Evolutionary conservation across 129 eudicot genomes (phyloP), one percentile per base, ranked within the genome.

Genomic region (Calendula officinalis): DNA sequence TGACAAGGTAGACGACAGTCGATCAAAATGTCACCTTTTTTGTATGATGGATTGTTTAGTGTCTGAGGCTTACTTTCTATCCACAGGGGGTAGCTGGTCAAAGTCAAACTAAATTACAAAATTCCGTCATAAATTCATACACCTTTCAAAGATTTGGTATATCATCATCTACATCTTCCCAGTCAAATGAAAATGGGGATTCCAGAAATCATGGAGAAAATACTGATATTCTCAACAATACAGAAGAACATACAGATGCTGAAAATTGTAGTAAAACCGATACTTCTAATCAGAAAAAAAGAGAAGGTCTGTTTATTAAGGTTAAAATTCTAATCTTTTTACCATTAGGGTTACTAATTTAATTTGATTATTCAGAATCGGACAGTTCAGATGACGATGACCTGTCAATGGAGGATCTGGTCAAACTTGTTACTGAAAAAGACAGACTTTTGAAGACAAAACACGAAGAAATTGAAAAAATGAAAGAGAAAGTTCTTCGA

Each of bases 401-500:
- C 11, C 56, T 89, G 12, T 75, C 90, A 33, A 64, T 64, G 77
- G 95, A 85, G 45, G 97, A 85, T 63, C 75, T 89, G 78, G 73
- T 89, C 70, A 83, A 83, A 78, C 82, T 85, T 53, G 84, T 83
- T 66, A 44, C 65, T 4, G 91, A 83, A 72, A 83, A 83, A 65
- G 90, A 89, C 32, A 68, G 71, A 56, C 65, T 68, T 6, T 69
- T 85, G 33, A 69, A 65, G 69, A 36, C 46, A 55, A 82, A 89
- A 69, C 73, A 80, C 8, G 80, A 76, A 48, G 88, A 85, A 81
- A 73, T 83, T 68, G 67, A 70, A 42, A 40, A 53, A 6, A 73
- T 81, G 90, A 78, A 86, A 68, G 88, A 89, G 56, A 86, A 81
- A 71, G 78, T 81, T 68, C 71, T 89, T 53, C 82, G 88, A 53